Evolutionary conservation across 2,329 filamentous ascomycete species (phyloP).

Genomic region (Fusarium pseudocircinatum): DNA sequence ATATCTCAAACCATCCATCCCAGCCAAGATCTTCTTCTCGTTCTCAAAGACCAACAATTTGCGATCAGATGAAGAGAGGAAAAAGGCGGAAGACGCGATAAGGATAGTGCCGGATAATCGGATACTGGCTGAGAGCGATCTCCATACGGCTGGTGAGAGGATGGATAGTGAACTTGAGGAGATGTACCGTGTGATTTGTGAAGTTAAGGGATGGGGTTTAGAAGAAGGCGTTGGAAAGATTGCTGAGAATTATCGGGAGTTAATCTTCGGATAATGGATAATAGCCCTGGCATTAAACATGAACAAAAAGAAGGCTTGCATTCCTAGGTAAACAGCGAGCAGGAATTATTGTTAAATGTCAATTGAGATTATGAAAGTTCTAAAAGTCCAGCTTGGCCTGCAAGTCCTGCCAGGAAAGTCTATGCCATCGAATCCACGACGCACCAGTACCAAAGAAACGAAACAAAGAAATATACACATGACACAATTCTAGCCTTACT

Average conservation of each 20-base stretch:
- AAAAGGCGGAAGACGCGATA: conserved; percentile 69
- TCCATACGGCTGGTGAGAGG: conserved; percentile 78
- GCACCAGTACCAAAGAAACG: rapidly evolving
- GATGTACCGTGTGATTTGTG: conserved; percentile 75
- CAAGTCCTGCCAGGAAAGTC: background rate
- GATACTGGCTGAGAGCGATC: conserved; percentile 84
- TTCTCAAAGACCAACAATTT: conserved; percentile 86
- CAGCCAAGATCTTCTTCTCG: conserved; percentile 82
- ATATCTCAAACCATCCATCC: conserved; percentile 77
- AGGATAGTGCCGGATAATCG: conserved; percentile 77
- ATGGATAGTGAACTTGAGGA: conserved; percentile 83
- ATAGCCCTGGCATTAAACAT: rapidly evolving
- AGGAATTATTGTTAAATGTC: rapidly evolving
- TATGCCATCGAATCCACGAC: background rate
- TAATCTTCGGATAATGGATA: conserved; percentile 67
- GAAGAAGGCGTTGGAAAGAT: conserved; percentile 73
- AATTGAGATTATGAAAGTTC: background rate
- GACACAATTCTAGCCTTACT: background rate
- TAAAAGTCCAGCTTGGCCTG: background rate
- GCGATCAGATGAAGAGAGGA: conserved; percentile 56
- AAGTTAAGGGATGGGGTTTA: conserved; percentile 77
- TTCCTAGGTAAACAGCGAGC: rapidly evolving
- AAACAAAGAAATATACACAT: background rate
- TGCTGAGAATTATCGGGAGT: conserved; percentile 77
- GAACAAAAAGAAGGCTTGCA: rapidly evolving